Percentiles rank a stretch among this genome's conserved stretches.
Conservation (phyloP, 345 rosid genomes). For the Salix udensis region DNA sequence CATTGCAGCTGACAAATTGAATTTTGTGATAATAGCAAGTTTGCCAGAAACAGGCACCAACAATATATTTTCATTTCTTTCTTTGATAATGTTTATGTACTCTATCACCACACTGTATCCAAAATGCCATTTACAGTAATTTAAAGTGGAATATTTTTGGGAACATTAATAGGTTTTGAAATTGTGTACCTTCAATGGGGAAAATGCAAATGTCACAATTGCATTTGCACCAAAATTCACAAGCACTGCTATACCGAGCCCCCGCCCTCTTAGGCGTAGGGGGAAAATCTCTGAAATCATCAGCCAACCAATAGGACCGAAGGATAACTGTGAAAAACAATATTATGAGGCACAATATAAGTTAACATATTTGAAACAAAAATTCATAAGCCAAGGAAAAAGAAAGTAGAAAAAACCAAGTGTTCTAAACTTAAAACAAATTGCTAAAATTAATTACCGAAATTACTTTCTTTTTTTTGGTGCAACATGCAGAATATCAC, state of each 20-base stretch:
- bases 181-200: conserved; percentile 68
- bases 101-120: no score
- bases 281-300: conserved; percentile 94
- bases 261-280: conserved; percentile 76
- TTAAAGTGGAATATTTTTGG: background rate
- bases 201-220: conserved; percentile 81
- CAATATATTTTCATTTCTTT: no score
- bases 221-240: conserved; percentile 95
- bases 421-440: background rate
- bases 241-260: conserved; percentile 84
- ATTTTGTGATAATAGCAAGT: no score
- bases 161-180: background rate
- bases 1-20: no score
- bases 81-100: no score
- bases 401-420: background rate
- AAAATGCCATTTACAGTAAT: background rate
- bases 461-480: background rate
- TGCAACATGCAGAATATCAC: background rate
- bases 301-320: conserved; percentile 98
- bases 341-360: conserved; percentile 6
- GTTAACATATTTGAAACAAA: background rate
- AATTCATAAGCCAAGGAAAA: background rate
- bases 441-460: background rate
- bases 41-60: no score
- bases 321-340: conserved; percentile 64